Conservation (phyloP, 305 asterid genomes). For the Petunia hybrid region DNA sequence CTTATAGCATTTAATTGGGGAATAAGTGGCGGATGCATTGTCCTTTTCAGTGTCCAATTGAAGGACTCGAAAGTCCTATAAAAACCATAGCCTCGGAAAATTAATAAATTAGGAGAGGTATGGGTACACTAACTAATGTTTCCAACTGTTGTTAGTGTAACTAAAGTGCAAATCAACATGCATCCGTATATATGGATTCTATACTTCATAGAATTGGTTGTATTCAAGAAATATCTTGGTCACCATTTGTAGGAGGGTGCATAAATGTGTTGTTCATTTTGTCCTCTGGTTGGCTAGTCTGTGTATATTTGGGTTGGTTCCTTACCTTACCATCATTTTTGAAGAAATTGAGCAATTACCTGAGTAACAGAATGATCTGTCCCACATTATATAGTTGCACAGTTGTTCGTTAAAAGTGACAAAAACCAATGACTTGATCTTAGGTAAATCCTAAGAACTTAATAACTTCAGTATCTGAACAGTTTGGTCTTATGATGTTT, state of each 20-base stretch:
- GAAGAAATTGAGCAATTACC: conserved; percentile 21
- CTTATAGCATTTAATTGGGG: not conserved
- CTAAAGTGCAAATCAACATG: conserved; percentile 18
- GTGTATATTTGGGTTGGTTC: conserved; percentile 16
- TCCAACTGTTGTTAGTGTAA: conserved; percentile 2
- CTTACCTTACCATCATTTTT: not conserved
- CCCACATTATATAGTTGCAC: conserved; percentile 6
- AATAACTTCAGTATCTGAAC: conserved; percentile 26
- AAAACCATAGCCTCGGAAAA: conserved; percentile 9
- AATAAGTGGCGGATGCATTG: not conserved
- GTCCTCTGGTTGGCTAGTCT: conserved; percentile 8
- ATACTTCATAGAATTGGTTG: conserved; percentile 11
- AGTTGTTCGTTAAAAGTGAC: conserved; percentile 15
- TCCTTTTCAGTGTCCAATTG: not conserved
- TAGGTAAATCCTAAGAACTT: not conserved
- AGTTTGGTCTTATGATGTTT: conserved; percentile 24
- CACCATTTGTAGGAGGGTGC: conserved; percentile 13
- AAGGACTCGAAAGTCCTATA: conserved; percentile 6
- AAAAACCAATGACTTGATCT: conserved; percentile 2
- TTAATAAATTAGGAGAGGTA: not conserved
- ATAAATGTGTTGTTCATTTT: conserved; percentile 1
- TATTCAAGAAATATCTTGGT: conserved; percentile 14
- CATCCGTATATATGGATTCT: conserved; percentile 7
- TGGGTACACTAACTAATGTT: not conserved
- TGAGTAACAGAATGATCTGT: not conserved